phyloP scores from a whole-genome alignment of 2,329 filamentous ascomycete species.

The Setomelanomma holmii region DNA sequence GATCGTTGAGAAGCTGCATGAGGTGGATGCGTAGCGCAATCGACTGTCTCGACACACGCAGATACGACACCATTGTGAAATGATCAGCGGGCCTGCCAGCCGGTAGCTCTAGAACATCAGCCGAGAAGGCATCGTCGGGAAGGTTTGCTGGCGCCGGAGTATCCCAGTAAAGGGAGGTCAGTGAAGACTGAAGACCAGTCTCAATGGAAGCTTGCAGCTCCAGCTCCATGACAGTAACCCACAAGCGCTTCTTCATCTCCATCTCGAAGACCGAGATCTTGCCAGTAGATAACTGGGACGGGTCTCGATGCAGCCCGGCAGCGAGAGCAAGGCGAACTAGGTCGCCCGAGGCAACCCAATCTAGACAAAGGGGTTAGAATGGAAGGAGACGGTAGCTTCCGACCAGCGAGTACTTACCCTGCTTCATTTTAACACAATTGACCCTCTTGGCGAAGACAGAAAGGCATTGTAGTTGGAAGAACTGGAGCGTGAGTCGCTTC shows the following conservation, averaged over 20 bases:
- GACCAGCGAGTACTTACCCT: slow-evolving; percentile 27
- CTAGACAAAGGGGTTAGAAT: slow-evolving; percentile 10
- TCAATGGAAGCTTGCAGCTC: slow-evolving; percentile 64
- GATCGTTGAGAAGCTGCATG: slow-evolving; percentile 42
- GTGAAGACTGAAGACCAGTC: slow-evolving; percentile 58
- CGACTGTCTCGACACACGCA: slow-evolving; percentile 29
- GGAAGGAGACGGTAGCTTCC: not conserved
- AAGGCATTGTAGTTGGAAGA: slow-evolving; percentile 61
- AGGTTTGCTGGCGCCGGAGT: slow-evolving; percentile 58
- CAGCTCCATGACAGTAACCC: slow-evolving; percentile 64
- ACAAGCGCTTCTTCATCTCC: slow-evolving; percentile 63
- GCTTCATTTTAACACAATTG: slow-evolving; percentile 61
- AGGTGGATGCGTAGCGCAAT: slow-evolving; percentile 42
- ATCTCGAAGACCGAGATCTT: slow-evolving; percentile 53
- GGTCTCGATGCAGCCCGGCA: slow-evolving; percentile 61
- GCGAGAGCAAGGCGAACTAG: slow-evolving; percentile 61
- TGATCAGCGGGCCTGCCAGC: slow-evolving; percentile 29
- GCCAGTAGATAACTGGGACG: slow-evolving; percentile 44
- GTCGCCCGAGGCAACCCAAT: slow-evolving; percentile 60
- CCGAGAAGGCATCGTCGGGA: slow-evolving; percentile 56
- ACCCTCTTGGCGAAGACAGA: slow-evolving; percentile 58
- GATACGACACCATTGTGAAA: slow-evolving; percentile 42
- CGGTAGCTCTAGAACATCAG: slow-evolving; percentile 31
- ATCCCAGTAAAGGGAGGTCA: slow-evolving; percentile 57
- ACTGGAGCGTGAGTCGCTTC: slow-evolving; percentile 59